These are phyloP conservation scores for Lyophyllum shimeji DNA, from an alignment of 768 basidiomycete genomes.

Conservation along the genomic window DNA sequence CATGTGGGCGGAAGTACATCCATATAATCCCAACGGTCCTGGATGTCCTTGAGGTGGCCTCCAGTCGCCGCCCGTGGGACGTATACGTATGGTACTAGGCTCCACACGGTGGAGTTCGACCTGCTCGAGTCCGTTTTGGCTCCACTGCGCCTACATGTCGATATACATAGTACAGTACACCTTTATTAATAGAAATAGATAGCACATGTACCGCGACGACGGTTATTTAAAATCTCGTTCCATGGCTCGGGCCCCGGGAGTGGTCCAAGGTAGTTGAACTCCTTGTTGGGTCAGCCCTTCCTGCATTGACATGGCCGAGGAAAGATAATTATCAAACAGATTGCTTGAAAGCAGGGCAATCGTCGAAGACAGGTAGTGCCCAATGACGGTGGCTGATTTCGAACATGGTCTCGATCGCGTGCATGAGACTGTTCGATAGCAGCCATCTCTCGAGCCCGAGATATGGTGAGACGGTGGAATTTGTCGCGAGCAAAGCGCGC, in stretches of 20 bases:
- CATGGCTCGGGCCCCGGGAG: conserved; percentile 7
- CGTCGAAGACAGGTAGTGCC: conserved; percentile 7
- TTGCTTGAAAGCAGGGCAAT: conserved; percentile 3
- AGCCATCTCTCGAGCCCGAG: conserved; percentile 27
- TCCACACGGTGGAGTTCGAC: too few species aligned
- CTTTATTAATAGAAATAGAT: too few species aligned
- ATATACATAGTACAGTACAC: too few species aligned
- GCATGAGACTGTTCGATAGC: conserved; percentile 23
- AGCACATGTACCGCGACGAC: too few species aligned
- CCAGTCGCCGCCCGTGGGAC: too few species aligned
- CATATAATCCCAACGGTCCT: too few species aligned
- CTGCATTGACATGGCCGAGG: conserved; percentile 7
- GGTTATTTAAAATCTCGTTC: too few species aligned
- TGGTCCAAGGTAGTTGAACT: conserved; percentile 7
- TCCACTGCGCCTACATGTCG: too few species aligned
- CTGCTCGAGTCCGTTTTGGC: too few species aligned
- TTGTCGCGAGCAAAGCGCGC: conserved; percentile 8
- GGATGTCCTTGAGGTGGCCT: too few species aligned
- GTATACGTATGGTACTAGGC: too few species aligned
- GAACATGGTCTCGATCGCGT: conserved; percentile 29
- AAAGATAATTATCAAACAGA: conserved; percentile 4
- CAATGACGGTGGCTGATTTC: conserved; percentile 1
- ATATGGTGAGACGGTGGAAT: conserved; percentile 11
- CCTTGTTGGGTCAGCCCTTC: neutral
- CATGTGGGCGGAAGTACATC: too few species aligned